phyloP scores from a whole-genome alignment of 305 asterid genomes.

The Fraxinus floribunda region DNA sequence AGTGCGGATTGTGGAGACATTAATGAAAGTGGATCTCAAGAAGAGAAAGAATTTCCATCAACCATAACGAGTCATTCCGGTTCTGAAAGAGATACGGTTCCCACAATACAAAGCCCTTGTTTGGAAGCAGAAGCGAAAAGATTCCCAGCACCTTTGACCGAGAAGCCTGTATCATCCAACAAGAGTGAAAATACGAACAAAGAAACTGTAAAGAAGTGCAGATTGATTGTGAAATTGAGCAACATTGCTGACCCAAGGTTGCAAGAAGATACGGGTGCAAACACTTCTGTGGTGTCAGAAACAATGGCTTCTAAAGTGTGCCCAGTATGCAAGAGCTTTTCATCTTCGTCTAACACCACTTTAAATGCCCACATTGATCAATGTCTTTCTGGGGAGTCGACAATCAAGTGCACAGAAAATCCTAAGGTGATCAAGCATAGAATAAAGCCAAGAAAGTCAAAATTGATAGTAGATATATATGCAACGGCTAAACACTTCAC shows the following conservation, averaged over 20 bases:
- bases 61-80: constrained; percentile 43
- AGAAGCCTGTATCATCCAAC: constrained; percentile 35
- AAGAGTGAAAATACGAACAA: constrained; percentile 36
- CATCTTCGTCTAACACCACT: constrained; percentile 94
- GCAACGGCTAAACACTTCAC: constrained; percentile 65
- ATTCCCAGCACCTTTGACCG: constrained; percentile 18
- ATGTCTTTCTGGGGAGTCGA: constrained; percentile 75
- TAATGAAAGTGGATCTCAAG: constrained; percentile 41
- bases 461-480: constrained; percentile 74
- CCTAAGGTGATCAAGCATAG: constrained; percentile 59
- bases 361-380: constrained; percentile 96
- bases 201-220: constrained; percentile 58
- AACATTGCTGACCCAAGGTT: constrained; percentile 36
- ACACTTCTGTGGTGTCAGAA: constrained; percentile 50
- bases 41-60: constrained; percentile 42
- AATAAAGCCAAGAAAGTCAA: constrained; percentile 71
- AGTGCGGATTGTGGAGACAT: constrained; percentile 31
- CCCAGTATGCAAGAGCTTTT: constrained; percentile 91
- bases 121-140: constrained; percentile 39
- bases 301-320: constrained; percentile 87
- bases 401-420: constrained; percentile 45
- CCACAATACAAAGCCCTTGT: constrained; percentile 28
- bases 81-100: constrained; percentile 45
- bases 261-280: constrained; percentile 40
- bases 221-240: constrained; percentile 49